Evolutionary conservation across 441 rosid genomes (phyloP).

Genomic region (Codiaeum variegatum): DNA sequence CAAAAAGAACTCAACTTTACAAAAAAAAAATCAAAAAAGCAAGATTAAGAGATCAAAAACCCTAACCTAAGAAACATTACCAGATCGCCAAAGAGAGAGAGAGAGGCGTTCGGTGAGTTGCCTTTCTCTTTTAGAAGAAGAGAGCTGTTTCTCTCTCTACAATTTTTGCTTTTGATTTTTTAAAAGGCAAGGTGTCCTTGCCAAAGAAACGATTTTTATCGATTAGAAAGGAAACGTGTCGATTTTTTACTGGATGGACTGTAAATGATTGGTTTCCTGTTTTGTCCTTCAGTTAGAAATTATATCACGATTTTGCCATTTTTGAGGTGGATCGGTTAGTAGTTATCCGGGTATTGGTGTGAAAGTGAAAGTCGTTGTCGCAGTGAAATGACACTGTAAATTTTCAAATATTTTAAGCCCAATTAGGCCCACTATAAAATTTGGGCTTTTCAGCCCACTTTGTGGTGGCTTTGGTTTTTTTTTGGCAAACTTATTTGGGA

Average conservation of each 20-base stretch:
- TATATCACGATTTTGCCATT: conserved; percentile 24
- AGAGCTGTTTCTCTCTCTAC: neutral
- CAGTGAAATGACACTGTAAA: neutral
- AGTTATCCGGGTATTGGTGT: conserved; percentile 4
- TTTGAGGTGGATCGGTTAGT: no score
- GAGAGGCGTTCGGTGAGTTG: neutral
- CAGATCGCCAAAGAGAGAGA: conserved; percentile 35
- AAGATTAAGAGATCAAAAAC: conserved; percentile 16
- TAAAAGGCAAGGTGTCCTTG: conserved; percentile 12
- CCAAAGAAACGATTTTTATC: conserved; percentile 27
- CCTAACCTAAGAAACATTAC: conserved; percentile 34
- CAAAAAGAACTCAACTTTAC: neutral
- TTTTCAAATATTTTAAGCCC: no score
- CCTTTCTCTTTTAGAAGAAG: neutral
- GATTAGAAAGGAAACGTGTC: conserved; percentile 27
- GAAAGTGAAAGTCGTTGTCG: neutral
- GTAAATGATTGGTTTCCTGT: conserved; percentile 14
- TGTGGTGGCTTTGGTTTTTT: no score
- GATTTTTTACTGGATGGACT: conserved; percentile 13
- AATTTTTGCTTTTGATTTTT: conserved; percentile 7
- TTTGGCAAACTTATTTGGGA: no score
- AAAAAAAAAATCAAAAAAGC: neutral
- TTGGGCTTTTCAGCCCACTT: no score
- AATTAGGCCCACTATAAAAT: no score
- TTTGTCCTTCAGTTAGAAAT: conserved; percentile 1